Evolutionary conservation across 257 asterid species (phyloP), one percentile per base, ranked within the genome.

Genomic region (Rubia yunnanensis): DNA sequence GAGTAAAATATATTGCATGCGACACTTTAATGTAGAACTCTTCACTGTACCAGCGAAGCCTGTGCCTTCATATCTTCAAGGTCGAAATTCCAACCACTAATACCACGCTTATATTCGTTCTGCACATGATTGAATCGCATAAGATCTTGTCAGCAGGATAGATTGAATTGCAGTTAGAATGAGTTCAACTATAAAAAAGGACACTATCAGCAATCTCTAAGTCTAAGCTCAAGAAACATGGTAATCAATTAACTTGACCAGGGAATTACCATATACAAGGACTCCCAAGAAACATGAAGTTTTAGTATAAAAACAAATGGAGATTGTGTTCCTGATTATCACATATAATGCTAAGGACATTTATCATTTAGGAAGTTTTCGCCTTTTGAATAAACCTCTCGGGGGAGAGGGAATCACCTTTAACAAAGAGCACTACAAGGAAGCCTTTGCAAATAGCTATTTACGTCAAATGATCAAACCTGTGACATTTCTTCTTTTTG

Each of bases 401-500:
- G 10, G 5, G 30, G 22, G 60, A 55, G 20, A 55, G 20, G 35
- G 0, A 24, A 20, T 23, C 35, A 24, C 60, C 17, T 3, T 13
- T 27, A 27, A 20, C 24, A 11, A 11, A 24, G 38, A 20, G 20
- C 8, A 26, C 31, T 9, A 62, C 24, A 23, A 23, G 22, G 38
- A 24, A 31, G 30, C 5, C 20, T 31, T 30, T 30, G 53, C 41
- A 53, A 44, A 31, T 64, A 58, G 44, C 22, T 32, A 57, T 26
- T 28, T 23, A 58, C 62, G 39, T 30, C 41, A 52, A 39, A 22
- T 55, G 71, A 78, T 66, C 76, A 75, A 76, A 91, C 97, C 97
- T 91, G 97, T 64, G 97, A 91, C 77, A 88, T 84, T 77, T 91
- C 95, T 81, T 91, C 97, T 75, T 91, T 91, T 75, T 81, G 78